These are phyloP conservation scores for Colletotrichum salicis DNA, from an alignment of 2,329 filamentous ascomycete species.

Conservation along the genomic window DNA sequence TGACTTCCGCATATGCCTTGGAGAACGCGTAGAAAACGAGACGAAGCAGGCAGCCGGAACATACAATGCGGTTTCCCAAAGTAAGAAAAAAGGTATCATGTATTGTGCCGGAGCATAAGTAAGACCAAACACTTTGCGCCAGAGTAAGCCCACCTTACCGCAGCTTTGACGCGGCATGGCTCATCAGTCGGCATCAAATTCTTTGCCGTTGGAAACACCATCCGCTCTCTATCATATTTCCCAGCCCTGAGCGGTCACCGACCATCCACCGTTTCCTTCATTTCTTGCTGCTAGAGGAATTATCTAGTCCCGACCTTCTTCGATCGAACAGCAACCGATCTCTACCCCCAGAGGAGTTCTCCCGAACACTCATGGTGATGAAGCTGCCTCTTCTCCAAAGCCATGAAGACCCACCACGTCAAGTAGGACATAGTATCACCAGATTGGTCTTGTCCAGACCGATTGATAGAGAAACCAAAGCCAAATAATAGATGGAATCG, in stretches of 20 bases:
- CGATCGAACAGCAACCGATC: background rate
- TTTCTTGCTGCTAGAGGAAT: background rate
- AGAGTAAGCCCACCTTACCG: background rate
- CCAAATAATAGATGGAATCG: no score
- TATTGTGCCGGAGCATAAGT: background rate
- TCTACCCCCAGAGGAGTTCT: no score
- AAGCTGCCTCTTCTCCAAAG: background rate
- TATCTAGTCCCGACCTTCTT: background rate
- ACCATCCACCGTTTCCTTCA: background rate
- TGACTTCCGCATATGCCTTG: no score
- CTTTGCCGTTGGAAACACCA: background rate
- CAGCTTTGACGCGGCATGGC: background rate
- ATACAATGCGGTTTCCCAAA: background rate
- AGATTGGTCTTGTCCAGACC: background rate
- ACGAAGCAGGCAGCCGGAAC: no score
- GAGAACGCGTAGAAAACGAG: no score
- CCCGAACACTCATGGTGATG: background rate
- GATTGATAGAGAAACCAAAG: background rate
- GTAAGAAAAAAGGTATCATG: conserved; percentile 1
- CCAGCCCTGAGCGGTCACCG: background rate
- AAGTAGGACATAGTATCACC: background rate
- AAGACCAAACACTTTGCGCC: background rate
- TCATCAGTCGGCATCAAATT: background rate
- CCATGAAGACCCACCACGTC: background rate
- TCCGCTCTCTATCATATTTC: conserved; percentile 13